These are phyloP conservation scores for Claviceps capensis DNA, from an alignment of 2,329 filamentous ascomycete genomes.

Conservation along the genomic window DNA sequence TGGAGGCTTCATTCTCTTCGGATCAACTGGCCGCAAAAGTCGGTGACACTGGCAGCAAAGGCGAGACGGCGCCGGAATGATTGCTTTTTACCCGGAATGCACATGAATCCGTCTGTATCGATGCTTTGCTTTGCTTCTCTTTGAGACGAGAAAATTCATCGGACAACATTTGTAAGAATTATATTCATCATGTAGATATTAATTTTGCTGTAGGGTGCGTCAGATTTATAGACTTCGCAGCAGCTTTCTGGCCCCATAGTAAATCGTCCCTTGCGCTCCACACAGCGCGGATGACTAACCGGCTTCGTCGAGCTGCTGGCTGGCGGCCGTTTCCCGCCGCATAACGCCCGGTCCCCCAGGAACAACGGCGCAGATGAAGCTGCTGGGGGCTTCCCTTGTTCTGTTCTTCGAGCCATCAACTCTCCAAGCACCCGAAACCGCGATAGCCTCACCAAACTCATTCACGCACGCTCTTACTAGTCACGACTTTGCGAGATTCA, in stretches of 20 bases:
- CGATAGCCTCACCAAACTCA: background rate
- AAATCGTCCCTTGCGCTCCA: background rate
- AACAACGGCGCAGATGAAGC: constrained; percentile 2
- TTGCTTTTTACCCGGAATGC: background rate
- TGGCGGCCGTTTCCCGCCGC: background rate
- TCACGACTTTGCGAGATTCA: background rate
- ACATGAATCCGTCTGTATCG: too few species aligned
- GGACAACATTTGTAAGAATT: background rate
- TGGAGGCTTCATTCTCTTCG: background rate
- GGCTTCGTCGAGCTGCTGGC: background rate
- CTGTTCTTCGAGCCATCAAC: background rate
- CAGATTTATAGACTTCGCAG: too few species aligned
- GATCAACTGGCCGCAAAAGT: background rate
- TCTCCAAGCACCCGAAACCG: background rate
- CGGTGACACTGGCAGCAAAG: background rate
- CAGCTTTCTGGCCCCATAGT: background rate
- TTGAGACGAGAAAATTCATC: background rate
- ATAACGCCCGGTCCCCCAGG: background rate
- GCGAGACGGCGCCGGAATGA: background rate
- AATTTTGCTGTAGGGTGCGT: too few species aligned
- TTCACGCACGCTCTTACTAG: background rate
- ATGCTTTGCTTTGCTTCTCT: background rate
- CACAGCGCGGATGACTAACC: constrained; percentile 1
- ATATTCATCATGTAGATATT: too few species aligned
- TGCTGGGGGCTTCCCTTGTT: too few species aligned